These are phyloP conservation scores for Sphaerosporella brunnea DNA, from an alignment of 495 filamentous ascomycete genomes.

Conservation along the genomic window DNA sequence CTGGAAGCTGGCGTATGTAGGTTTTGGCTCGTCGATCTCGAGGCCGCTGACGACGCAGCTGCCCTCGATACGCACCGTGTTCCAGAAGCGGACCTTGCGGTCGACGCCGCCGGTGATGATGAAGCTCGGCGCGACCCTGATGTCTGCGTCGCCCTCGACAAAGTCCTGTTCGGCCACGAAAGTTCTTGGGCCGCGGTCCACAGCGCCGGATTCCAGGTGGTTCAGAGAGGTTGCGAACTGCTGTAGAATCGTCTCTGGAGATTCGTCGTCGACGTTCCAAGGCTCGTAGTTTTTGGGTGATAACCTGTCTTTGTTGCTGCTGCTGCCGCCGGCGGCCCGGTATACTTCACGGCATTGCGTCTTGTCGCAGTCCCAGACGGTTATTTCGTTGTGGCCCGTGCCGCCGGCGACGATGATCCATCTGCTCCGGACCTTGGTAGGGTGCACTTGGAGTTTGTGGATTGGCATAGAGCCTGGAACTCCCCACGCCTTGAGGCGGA, in stretches of 20 bases:
- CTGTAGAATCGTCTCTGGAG: slow-evolving; percentile 69
- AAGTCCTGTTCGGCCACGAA: slow-evolving; percentile 38
- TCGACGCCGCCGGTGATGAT: slow-evolving; percentile 77
- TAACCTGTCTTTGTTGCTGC: slow-evolving; percentile 35
- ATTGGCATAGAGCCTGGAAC: slow-evolving; percentile 67
- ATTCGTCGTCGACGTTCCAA: slow-evolving; percentile 80
- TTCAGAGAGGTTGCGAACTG: slow-evolving; percentile 64
- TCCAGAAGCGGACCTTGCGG: slow-evolving; percentile 87
- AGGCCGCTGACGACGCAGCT: slow-evolving; percentile 66
- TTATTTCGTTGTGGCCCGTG: slow-evolving; percentile 79
- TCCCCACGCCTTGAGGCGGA: slow-evolving; percentile 77
- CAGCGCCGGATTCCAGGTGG: slow-evolving; percentile 28
- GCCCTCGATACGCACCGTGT: slow-evolving; percentile 51
- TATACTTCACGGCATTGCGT: slow-evolving; percentile 78
- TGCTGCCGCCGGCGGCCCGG: slow-evolving; percentile 39
- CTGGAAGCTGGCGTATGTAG: slow-evolving; percentile 53
- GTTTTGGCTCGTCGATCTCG: slow-evolving; percentile 48
- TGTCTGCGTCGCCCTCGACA: slow-evolving; percentile 29
- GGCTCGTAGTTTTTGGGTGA: slow-evolving; percentile 62
- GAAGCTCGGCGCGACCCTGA: slow-evolving; percentile 33
- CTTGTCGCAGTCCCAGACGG: slow-evolving; percentile 91
- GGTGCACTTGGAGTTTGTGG: slow-evolving; percentile 61
- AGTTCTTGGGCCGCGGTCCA: slow-evolving; percentile 42
- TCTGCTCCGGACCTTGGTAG: slow-evolving; percentile 52
- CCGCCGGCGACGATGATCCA: slow-evolving; percentile 79